Evolutionary conservation across 768 basidiomycete species (phyloP).

Genomic region (Rhodotorula toruloides): DNA sequence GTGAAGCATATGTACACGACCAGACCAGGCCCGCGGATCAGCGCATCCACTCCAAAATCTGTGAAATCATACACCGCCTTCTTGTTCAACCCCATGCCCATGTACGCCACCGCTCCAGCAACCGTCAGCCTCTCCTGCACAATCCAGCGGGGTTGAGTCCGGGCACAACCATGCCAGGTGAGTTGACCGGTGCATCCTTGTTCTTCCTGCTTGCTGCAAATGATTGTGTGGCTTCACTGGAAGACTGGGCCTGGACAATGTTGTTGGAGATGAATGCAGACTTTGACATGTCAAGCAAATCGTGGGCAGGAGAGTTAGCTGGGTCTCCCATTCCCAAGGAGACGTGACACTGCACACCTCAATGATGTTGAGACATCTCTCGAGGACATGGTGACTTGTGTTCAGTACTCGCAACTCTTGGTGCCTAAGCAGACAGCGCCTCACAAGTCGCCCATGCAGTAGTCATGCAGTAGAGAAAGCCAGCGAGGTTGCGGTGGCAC

Average conservation of each 20-base stretch:
- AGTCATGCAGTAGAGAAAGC: too few relatives aligned
- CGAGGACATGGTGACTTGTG: slow-evolving; percentile 83
- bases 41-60: slow-evolving; percentile 36
- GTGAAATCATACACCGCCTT: slow-evolving; percentile 68
- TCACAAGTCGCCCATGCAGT: slow-evolving; percentile 64
- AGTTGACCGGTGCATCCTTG: slow-evolving; percentile 29
- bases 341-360: too few relatives aligned
- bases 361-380: slow-evolving; percentile 61
- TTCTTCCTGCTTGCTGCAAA: slow-evolving; percentile 7
- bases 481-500: slow-evolving; percentile 81
- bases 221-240: slow-evolving; percentile 59
- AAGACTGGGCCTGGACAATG: slow-evolving; percentile 90
- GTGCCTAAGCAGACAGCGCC: slow-evolving; percentile 73
- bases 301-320: too few relatives aligned
- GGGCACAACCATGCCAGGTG: slow-evolving; percentile 43
- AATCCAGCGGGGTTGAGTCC: slow-evolving; percentile 52
- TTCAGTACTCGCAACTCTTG: slow-evolving; percentile 92
- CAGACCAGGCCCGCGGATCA: neutral
- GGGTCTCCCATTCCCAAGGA: too few relatives aligned
- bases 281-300: slow-evolving; percentile 81
- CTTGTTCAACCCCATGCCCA: slow-evolving; percentile 68
- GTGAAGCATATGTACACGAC: too few relatives aligned
- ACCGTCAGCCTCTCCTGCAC: slow-evolving; percentile 74
- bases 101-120: slow-evolving; percentile 68
- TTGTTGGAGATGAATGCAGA: slow-evolving; percentile 85